Conservation (phyloP, 106 monocot genomes). For the Dactylorhiza incarnata region DNA sequence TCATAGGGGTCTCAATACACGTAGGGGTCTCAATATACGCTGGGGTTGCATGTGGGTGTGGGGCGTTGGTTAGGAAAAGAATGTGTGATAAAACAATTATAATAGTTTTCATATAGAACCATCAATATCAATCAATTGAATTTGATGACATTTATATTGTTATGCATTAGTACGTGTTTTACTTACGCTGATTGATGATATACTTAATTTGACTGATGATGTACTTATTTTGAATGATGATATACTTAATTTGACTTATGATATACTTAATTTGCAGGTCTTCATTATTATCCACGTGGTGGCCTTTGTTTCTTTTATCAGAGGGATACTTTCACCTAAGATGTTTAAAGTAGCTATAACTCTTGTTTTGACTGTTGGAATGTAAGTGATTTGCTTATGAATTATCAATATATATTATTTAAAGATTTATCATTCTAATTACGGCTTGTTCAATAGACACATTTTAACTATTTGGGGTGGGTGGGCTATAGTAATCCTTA, state of each 20-base stretch:
- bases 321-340: constrained; percentile 78
- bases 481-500: not conserved
- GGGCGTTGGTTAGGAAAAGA: too few species aligned
- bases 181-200: not conserved
- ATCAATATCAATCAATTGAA: not conserved
- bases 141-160: not conserved
- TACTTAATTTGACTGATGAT: too few species aligned
- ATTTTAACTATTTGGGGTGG: not conserved
- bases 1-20: not conserved
- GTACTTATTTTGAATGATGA: too few species aligned
- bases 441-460: not conserved
- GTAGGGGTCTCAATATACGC: not conserved
- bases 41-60: not conserved
- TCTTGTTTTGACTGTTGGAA: constrained; percentile 79
- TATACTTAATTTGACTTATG: too few species aligned
- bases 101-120: not conserved
- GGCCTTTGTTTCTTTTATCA: constrained; percentile 91
- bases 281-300: constrained; percentile 97
- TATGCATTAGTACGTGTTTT: not conserved
- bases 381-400: constrained; percentile 41
- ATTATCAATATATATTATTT: not conserved
- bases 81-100: not conserved
- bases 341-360: constrained; percentile 97
- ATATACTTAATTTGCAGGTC: constrained; percentile 45
- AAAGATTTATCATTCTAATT: not conserved